These are phyloP conservation scores for Arthroderma sp. DNA, from an alignment of 2,329 filamentous ascomycete genomes.

Conservation along the genomic window DNA sequence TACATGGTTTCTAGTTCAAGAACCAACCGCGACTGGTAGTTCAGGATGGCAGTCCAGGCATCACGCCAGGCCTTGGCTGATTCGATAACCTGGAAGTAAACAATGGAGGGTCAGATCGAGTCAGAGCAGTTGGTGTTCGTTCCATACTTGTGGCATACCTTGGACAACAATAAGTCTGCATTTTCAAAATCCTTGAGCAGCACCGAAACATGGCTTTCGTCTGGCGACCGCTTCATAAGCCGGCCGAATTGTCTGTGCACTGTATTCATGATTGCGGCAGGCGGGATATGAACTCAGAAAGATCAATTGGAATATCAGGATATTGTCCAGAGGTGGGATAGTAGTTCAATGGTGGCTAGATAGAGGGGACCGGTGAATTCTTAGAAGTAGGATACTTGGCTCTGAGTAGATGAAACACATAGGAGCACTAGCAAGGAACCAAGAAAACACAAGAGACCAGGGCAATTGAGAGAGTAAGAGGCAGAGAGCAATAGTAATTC, in stretches of 20 bases:
- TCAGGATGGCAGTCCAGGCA: constrained; percentile 60
- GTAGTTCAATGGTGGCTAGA: no score
- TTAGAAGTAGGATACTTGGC: no score
- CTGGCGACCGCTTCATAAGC: constrained; percentile 56
- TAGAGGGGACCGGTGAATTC: no score
- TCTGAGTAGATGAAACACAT: no score
- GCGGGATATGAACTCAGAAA: neutral
- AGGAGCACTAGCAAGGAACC: no score
- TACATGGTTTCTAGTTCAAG: constrained; percentile 61
- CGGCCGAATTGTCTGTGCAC: constrained; percentile 64
- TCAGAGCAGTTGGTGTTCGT: constrained; percentile 5
- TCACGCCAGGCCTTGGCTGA: constrained; percentile 65
- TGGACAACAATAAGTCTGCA: constrained; percentile 59
- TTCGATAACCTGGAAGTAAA: constrained; percentile 51
- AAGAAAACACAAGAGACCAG: no score
- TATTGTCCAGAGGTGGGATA: no score
- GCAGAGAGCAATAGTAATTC: no score
- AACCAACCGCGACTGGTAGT: constrained; percentile 52
- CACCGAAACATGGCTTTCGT: constrained; percentile 62
- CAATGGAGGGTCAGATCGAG: neutral
- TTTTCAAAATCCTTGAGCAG: constrained; percentile 70
- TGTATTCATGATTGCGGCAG: constrained; percentile 21
- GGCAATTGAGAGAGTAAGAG: no score
- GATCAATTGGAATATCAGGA: no score
- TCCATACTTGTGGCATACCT: constrained; percentile 36